Evolutionary conservation across 352 stramenopile species (phyloP).

Genomic region (Thalassiosira exigua): DNA sequence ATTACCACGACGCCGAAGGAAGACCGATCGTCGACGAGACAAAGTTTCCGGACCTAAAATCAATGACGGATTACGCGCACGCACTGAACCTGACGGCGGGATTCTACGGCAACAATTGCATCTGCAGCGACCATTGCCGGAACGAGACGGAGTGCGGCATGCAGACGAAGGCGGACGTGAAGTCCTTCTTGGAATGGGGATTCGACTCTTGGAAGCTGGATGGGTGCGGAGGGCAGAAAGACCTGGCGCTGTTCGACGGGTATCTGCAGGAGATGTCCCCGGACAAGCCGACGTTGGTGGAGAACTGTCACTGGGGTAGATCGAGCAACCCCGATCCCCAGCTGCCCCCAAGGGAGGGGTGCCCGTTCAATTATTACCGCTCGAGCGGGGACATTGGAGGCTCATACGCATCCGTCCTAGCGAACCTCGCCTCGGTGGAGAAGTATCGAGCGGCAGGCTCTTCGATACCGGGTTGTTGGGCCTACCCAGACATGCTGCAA

Average conservation of each 20-base stretch:
- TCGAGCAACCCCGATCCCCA: constrained; percentile 9
- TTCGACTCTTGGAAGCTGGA: constrained; percentile 69
- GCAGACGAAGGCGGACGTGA: constrained; percentile 48
- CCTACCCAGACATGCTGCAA: constrained; percentile 84
- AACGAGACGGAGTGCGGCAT: constrained; percentile 47
- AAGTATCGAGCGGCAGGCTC: constrained; percentile 38
- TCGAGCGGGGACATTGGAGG: constrained; percentile 44
- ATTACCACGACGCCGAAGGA: constrained; percentile 60
- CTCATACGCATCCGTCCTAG: constrained; percentile 40
- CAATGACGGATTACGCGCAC: constrained; percentile 59
- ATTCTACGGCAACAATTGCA: constrained; percentile 75
- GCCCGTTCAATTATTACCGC: constrained; percentile 54
- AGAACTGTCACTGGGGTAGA: constrained; percentile 63
- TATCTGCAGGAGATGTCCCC: constrained; percentile 32
- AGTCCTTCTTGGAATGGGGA: constrained; percentile 46
- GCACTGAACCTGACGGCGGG: constrained; percentile 59
- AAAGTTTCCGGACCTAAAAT: constrained; percentile 53
- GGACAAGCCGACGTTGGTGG: constrained; percentile 57
- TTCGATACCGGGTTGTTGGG: constrained; percentile 68
- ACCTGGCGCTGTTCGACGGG: constrained; percentile 37
- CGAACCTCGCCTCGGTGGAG: constrained; percentile 45
- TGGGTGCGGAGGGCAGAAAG: constrained; percentile 54
- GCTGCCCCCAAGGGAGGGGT: constrained; percentile 19
- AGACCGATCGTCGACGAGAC: constrained; percentile 55
- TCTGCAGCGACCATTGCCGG: constrained; percentile 54